Evolutionary conservation across 139 green algal genomes (phyloP), one percentile per base, ranked within the genome.

Genomic region (Micractinium sp.): DNA sequence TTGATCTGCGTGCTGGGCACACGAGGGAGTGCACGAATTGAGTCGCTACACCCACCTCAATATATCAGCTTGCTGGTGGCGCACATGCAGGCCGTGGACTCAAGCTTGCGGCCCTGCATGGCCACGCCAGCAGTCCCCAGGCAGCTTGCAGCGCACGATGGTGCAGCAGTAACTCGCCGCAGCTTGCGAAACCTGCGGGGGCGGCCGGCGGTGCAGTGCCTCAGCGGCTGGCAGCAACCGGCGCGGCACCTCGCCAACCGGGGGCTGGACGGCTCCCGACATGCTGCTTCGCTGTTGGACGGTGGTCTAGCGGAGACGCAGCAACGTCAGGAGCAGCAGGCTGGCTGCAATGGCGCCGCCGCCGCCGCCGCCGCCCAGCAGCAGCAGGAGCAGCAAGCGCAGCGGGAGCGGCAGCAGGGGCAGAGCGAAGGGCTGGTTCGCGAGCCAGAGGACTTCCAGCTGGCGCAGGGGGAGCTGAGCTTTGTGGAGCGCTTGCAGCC

Each of bases 381-480:
- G 25, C 79, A 38, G 25, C 29, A 67, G 41, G 36, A 85, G 41
- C 79, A 71, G 79, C 56, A 53, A 47, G 27, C 41, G 79, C 79
- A 71, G 47, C 41, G 19, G 82, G 33, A 66, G 83, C 83, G 76
- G 83, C 83, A 80, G 83, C 83, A 67, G 67, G 14, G 69, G 41
- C 66, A 15, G 23, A 5, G 41, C 25, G 78, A 83, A 29, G 25
- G 78, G 14, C 5, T 80, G 29, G 85, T 88, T 31, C 19, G 31
- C 0, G 19, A 33, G 27, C 89, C 89, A n/a, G 85, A 92, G 80
- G 85, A 89, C 14, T 92, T 90, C n/a, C 23, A 63, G 85, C 61
- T 90, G 85, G 60, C 67, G 29, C 77, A 31, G 33, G 85, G 85
- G 15, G n/a, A 88, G 86, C 63, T 85, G 12, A 84, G 63, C 63